These are phyloP conservation scores for Guyanaporus albipodus DNA, from an alignment of 768 basidiomycete genomes.

Conservation along the genomic window DNA sequence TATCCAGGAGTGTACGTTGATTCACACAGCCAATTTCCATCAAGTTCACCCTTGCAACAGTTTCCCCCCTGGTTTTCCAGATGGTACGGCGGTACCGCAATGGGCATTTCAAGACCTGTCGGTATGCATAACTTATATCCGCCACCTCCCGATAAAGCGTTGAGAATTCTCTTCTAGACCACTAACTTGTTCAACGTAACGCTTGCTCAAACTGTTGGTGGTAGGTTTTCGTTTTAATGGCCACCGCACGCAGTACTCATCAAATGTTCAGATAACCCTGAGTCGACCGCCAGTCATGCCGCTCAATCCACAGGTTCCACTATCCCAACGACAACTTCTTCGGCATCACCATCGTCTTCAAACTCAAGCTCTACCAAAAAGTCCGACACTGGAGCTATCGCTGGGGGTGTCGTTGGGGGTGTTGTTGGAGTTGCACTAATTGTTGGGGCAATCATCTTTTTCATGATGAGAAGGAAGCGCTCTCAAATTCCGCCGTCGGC, in stretches of 20 bases:
- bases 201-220: conserved; percentile 33
- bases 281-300: conserved; percentile 38
- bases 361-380: conserved; percentile 2
- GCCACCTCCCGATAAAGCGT: background rate
- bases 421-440: conserved; percentile 47
- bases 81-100: conserved; percentile 47
- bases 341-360: conserved; percentile 15
- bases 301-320: conserved; percentile 27
- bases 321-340: conserved; percentile 7
- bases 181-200: conserved; percentile 38
- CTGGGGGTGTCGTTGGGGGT: conserved; percentile 65
- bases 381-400: conserved; percentile 51
- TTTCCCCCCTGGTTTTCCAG: conserved; percentile 47
- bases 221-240: conserved; percentile 8
- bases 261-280: conserved; percentile 35
- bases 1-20: conserved; percentile 26
- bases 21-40: background rate
- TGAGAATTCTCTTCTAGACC: conserved; percentile 23
- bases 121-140: conserved; percentile 27
- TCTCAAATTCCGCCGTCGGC: conserved; percentile 20
- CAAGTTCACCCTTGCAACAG: conserved; percentile 23
- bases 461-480: conserved; percentile 30
- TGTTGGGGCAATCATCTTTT: conserved; percentile 38
- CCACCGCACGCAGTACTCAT: background rate
- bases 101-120: conserved; percentile 62